Conservation (phyloP, 2,329 filamentous ascomycete genomes). For the Cytospora mali region DNA sequence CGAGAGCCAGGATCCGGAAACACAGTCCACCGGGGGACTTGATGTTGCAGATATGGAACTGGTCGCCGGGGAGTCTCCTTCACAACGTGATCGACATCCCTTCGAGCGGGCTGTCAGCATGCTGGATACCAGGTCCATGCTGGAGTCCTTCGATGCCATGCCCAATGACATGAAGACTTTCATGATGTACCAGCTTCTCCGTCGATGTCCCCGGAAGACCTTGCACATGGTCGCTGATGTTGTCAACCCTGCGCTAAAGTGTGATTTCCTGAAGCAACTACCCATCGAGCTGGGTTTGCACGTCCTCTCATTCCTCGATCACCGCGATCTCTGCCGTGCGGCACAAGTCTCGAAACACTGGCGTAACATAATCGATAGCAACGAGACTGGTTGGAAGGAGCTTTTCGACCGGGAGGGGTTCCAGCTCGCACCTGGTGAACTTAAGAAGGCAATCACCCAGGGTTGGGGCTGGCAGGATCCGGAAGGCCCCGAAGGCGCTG, state of each 20-base stretch:
- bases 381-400: constrained; percentile 95
- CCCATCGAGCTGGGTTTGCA: constrained; percentile 87
- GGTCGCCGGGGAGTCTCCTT: constrained; percentile 34
- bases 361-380: constrained; percentile 86
- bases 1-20: constrained; percentile 42
- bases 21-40: constrained; percentile 42
- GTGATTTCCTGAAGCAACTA: constrained; percentile 84
- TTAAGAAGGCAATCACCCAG: constrained; percentile 82
- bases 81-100: constrained; percentile 34
- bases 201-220: constrained; percentile 83
- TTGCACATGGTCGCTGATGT: constrained; percentile 86
- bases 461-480: constrained; percentile 99
- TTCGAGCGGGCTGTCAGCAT: constrained; percentile 49
- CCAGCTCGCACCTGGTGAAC: constrained; percentile 74
- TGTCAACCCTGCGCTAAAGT: constrained; percentile 92
- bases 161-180: constrained; percentile 91
- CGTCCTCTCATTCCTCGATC: constrained; percentile 83
- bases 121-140: constrained; percentile 80
- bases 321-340: constrained; percentile 82
- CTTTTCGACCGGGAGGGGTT: constrained; percentile 86
- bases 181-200: constrained; percentile 94
- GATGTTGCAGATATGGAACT: constrained; percentile 36
- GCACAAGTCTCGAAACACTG: constrained; percentile 94
- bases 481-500: constrained; percentile 71
- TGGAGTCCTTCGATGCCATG: constrained; percentile 89